Percentiles rank a stretch among this genome's conserved stretches.
These are phyloP conservation scores for Colletotrichum zoysiae DNA, from an alignment of 2,329 filamentous ascomycete genomes.

Conservation along the genomic window DNA sequence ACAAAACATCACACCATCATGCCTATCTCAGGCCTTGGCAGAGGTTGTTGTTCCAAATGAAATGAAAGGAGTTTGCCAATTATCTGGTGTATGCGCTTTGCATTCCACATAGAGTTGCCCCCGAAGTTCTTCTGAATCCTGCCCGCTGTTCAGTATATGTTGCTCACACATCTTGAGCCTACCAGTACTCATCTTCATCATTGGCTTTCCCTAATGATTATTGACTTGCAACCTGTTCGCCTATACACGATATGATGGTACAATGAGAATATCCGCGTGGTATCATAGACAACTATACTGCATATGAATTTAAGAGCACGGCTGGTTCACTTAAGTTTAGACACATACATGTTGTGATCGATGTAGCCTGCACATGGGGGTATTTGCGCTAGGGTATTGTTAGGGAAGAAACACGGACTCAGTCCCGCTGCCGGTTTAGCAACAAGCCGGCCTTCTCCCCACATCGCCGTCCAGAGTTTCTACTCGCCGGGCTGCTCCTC, in stretches of 20 bases:
- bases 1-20: neutral
- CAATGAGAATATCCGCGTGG: neutral
- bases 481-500: neutral
- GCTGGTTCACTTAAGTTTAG: neutral
- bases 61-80: neutral
- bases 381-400: neutral
- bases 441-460: neutral
- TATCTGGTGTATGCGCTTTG: neutral
- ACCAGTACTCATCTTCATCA: neutral
- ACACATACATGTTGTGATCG: no score
- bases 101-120: neutral
- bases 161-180: neutral
- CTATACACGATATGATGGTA: neutral
- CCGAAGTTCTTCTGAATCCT: fast-evolving
- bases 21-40: neutral
- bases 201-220: fast-evolving
- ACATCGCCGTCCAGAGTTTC: neutral
- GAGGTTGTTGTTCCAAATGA: neutral
- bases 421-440: neutral
- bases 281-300: neutral
- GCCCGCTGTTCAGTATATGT: no score
- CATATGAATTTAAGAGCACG: neutral
- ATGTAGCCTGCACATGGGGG: no score
- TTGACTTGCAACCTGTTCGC: neutral
- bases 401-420: neutral